Evolutionary conservation across 2,329 filamentous ascomycete genomes (phyloP).

Genomic region (Pseudofabraea citricarpa): DNA sequence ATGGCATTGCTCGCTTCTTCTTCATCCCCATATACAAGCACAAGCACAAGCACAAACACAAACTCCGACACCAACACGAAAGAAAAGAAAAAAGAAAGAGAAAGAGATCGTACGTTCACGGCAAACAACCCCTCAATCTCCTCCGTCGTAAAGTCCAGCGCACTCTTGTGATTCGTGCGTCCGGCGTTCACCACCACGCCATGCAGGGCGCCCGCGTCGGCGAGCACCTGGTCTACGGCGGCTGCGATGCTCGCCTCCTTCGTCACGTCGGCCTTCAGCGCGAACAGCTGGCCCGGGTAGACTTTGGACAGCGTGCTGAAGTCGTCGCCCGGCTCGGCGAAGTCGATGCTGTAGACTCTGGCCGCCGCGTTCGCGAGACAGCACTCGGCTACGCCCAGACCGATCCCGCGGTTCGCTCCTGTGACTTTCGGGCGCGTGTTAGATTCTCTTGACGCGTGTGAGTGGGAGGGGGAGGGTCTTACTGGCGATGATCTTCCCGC

Average conservation of each 20-base stretch:
- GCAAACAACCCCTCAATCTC: constrained; percentile 39
- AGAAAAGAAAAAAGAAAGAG: no score
- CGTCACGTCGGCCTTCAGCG: constrained; percentile 41
- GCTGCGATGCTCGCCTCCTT: constrained; percentile 38
- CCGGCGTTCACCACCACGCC: constrained; percentile 48
- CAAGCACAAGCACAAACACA: no score
- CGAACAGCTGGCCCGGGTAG: constrained; percentile 35
- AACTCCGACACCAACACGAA: no score
- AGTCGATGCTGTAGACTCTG: constrained; percentile 41
- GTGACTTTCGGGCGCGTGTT: constrained; percentile 22
- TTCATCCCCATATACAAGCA: no score
- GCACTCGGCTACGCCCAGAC: constrained; percentile 40
- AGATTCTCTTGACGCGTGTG: not conserved
- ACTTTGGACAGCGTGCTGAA: constrained; percentile 33
- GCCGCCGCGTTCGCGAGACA: constrained; percentile 40
- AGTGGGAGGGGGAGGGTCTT: constrained; percentile 2
- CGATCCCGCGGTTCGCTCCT: constrained; percentile 34
- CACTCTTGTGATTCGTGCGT: constrained; percentile 45
- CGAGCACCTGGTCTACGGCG: constrained; percentile 39
- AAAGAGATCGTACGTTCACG: constrained; percentile 29
- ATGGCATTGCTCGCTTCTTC: no score
- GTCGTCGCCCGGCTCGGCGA: constrained; percentile 36
- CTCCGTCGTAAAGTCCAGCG: constrained; percentile 43
- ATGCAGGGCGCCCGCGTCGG: constrained; percentile 37
- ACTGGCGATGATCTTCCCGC: constrained; percentile 30